Percentiles rank a stretch among this genome's conserved stretches.
Evolutionary conservation across 148 eudicot species (phyloP).

Genomic region (Rhododendron henanense): DNA sequence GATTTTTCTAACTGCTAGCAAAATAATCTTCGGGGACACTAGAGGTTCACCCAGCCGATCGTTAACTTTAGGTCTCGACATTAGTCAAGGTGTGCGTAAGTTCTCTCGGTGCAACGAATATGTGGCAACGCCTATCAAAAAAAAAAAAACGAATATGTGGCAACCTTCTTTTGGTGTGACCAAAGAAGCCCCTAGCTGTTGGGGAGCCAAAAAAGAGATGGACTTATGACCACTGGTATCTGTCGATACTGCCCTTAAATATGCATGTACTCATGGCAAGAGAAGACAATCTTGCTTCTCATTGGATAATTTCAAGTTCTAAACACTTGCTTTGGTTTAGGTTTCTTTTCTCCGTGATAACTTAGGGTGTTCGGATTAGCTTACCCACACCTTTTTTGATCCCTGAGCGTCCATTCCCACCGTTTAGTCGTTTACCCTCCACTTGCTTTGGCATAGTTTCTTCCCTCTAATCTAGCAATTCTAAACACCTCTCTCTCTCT

Average conservation of each 20-base stretch:
- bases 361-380: not conserved
- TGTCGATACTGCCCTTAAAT: too few relatives aligned
- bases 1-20: not conserved
- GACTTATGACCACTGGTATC: too few relatives aligned
- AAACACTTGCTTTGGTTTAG: not conserved
- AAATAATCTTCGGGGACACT: not conserved
- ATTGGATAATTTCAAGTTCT: not conserved
- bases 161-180: not conserved
- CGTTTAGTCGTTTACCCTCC: too few relatives aligned
- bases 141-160: not conserved
- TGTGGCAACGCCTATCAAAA: not conserved
- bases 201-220: not conserved
- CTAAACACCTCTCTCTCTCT: not conserved
- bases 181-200: not conserved
- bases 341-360: not conserved
- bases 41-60: not conserved
- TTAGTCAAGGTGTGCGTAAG: not conserved
- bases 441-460: not conserved
- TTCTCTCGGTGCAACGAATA: not conserved
- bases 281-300: not conserved
- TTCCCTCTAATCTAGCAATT: not conserved
- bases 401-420: not conserved
- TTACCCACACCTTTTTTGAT: not conserved
- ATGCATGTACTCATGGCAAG: not conserved
- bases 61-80: not conserved